Conservation (phyloP, 2,329 filamentous ascomycete genomes). For the Calonectria pauciramosa region DNA sequence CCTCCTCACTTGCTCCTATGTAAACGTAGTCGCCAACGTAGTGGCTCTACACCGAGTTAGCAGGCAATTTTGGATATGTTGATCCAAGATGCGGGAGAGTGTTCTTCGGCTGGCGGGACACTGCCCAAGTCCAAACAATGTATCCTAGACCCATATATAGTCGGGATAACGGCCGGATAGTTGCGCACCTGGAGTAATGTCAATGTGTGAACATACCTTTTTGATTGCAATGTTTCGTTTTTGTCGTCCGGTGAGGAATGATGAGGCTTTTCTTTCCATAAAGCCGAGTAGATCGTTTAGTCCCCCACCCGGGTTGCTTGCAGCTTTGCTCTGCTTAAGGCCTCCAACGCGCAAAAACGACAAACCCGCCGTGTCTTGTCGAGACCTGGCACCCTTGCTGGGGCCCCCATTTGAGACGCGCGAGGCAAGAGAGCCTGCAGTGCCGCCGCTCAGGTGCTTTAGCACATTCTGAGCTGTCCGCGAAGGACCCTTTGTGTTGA, state of each 20-base stretch:
- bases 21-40: conserved; percentile 78
- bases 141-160: conserved; percentile 37
- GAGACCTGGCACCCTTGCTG: conserved; percentile 42
- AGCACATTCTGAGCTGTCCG: conserved; percentile 59
- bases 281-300: conserved; percentile 75
- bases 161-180: conserved; percentile 34
- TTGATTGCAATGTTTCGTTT: conserved; percentile 73
- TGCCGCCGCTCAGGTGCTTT: conserved; percentile 56
- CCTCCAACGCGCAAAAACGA: conserved; percentile 68
- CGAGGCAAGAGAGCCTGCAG: conserved; percentile 50
- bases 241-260: conserved; percentile 59
- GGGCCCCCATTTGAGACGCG: conserved; percentile 50
- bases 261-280: conserved; percentile 77
- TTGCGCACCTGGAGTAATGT: conserved; percentile 48
- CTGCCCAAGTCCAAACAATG: conserved; percentile 36
- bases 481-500: conserved; percentile 45
- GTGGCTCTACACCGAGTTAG: conserved; percentile 80
- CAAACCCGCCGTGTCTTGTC: conserved; percentile 42
- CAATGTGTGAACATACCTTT: conserved; percentile 77
- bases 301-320: conserved; percentile 76
- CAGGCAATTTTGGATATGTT: conserved; percentile 58
- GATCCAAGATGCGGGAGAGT: conserved; percentile 38
- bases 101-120: conserved; percentile 36
- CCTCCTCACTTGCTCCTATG: conserved; percentile 75
- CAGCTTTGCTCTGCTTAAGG: conserved; percentile 77